phyloP scores from a whole-genome alignment of 805 yeast species.

The Wickerhamiella occidentalis region DNA sequence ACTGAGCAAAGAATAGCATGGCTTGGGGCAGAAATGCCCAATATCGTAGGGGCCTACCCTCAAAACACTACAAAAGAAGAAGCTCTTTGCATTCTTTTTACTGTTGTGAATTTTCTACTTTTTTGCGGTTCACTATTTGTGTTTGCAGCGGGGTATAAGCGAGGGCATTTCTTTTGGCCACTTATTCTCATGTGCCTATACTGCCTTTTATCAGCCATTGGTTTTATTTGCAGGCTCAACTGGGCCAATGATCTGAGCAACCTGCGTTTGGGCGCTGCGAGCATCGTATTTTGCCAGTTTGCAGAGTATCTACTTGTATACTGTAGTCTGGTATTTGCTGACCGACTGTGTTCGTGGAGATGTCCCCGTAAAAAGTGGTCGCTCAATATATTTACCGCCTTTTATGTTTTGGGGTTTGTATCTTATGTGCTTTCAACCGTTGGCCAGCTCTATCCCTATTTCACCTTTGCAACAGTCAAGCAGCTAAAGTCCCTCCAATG shows the following conservation, averaged over 20 bases:
- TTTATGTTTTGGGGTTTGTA: slow-evolving; percentile 44
- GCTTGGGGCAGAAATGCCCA: slow-evolving; percentile 23
- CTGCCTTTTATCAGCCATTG: slow-evolving; percentile 41
- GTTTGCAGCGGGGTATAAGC: slow-evolving; percentile 36
- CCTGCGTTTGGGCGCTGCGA: slow-evolving; percentile 41
- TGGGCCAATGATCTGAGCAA: slow-evolving; percentile 46
- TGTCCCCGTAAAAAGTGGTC: slow-evolving; percentile 59
- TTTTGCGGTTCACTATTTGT: slow-evolving; percentile 39
- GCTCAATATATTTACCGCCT: slow-evolving; percentile 37
- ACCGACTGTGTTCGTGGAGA: slow-evolving; percentile 62
- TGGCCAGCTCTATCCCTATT: slow-evolving; percentile 48
- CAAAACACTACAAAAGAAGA: slow-evolving; percentile 21
- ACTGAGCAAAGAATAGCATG: neutral
- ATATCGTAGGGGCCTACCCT: slow-evolving; percentile 45
- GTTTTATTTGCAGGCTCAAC: slow-evolving; percentile 43
- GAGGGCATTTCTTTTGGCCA: slow-evolving; percentile 53
- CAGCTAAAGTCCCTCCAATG: slow-evolving; percentile 41
- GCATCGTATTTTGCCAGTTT: slow-evolving; percentile 42
- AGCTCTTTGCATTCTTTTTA: slow-evolving; percentile 23
- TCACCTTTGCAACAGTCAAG: slow-evolving; percentile 38
- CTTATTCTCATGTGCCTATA: slow-evolving; percentile 43
- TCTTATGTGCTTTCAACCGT: slow-evolving; percentile 54
- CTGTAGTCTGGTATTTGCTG: slow-evolving; percentile 52
- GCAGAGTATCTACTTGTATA: slow-evolving; percentile 51
- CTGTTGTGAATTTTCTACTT: neutral